Base-by-base conservation (phyloP, 345 rosid genomes). In the Camelina laxa region DNA sequence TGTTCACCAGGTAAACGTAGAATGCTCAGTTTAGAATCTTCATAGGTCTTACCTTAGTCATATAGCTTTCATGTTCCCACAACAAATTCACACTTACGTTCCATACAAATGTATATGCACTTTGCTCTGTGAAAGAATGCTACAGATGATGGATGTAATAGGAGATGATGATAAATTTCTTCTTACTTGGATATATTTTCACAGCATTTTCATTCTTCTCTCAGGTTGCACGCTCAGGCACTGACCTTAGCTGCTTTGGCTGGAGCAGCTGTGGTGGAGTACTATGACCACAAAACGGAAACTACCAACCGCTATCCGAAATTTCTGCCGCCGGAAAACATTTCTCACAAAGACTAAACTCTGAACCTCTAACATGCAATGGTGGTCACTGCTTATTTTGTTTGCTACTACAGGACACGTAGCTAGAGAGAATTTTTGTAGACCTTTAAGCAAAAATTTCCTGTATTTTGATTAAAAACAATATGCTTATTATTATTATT, bases 191-290 rank as follows among this genome's bases (percentile, higher is more conserved):
- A 17, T 36, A 36, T 9, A 17, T 21, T 6, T 59, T 41, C 31
- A 61, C 4, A 3, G 17, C 33, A 13, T 39, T 61, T 24, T 5
- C 14, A 0, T 51, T 20, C 38, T 65, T 56, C 1, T 56, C 1
- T 6, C 81, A 91, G 97, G 97, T 75, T 93, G 81, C 93, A 93
- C 20, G 96, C 98, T 0, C 96, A 91, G 81, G 97, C 89, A 3
- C 84, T 93, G 55, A 91, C 93, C 0, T 83, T 91, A 68, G 96
- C 89, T 57, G 93, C 97, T 9, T 65, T 93, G 47, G 96, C 88
- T 31, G 98, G 95, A 56, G 97, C 95, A 42, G 98, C 93, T 0
- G 71, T 75, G 31, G 95, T 86, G 0, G 97, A 92, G 75, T 90
- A 84, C 83, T 85, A 85, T 19, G 98, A 92, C 58, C 95, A 84